Evolutionary conservation across 345 rosid genomes (phyloP), one percentile per base, ranked within the genome.

Genomic region (Camelina neglecta): DNA sequence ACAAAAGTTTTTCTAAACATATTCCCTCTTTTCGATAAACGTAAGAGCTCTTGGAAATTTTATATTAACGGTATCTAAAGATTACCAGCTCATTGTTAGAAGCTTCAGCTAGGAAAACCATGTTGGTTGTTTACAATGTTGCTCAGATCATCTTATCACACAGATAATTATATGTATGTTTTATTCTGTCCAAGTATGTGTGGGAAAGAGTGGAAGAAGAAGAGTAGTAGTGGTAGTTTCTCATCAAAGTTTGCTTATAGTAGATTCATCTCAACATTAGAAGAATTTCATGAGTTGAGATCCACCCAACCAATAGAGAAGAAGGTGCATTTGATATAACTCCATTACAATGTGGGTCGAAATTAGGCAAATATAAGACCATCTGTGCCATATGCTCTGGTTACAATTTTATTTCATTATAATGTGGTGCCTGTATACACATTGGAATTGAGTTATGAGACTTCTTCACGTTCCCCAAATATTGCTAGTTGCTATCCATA

Each of bases 11-110:
- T 53, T 8, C 2, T 8, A 8, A 42, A 12, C 48, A 13, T 56
- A 29, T 54, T 12, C 48, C 24, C 33, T 21, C 18, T 31, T 42
- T 65, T 63, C 64, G 53, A 33, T 73, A 26, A 31, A 23, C 26
- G 21, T 26, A 47, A 59, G 50, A 29, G 33, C 16, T 45, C 33
- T 18, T 58, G 18, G 31, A 29, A 23, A 9, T 0, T 10, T 53
- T 45, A 16, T 15, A 6, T 6, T 47, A 47, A 47, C 20, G 50
- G 5, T 39, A 11, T 39, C 44, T 11, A 39, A 39, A 39, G 44
- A 39, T 39, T 0, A 39, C 44, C 13, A 42, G 47, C 47, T 12
- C 13, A 42, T 12, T 11, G 6, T 12, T 42, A 11, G 12, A 8
- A 39, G 42, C 12, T 38, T 11, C 13, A 2, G 13, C 13, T 4